A percentile compares a stretch with the other conserved stretches of the same genome.
These are phyloP conservation scores for Diaporthe vaccinii DNA, from an alignment of 2,329 filamentous ascomycete genomes.

Conservation along the genomic window DNA sequence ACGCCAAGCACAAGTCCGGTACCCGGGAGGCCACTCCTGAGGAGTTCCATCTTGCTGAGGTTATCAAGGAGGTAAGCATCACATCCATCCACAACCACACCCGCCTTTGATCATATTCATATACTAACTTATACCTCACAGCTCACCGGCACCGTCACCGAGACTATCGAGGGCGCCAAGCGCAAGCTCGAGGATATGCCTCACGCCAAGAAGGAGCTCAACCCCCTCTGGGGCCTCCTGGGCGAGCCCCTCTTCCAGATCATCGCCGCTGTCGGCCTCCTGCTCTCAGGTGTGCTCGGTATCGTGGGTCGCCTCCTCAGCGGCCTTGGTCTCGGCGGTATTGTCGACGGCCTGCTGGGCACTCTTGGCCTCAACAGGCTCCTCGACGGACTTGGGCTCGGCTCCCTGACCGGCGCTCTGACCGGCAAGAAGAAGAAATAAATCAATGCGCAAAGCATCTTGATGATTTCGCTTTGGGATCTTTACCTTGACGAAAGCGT, in stretches of 20 bases:
- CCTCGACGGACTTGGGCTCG: slow-evolving; percentile 79
- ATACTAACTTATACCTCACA: slow-evolving; percentile 47
- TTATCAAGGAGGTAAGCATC: slow-evolving; percentile 77
- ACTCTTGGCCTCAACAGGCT: slow-evolving; percentile 83
- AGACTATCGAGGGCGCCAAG: slow-evolving; percentile 89
- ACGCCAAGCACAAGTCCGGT: slow-evolving; percentile 85
- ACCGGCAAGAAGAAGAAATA: slow-evolving; percentile 59
- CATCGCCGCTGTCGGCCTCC: slow-evolving; percentile 85
- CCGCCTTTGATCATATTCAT: background rate
- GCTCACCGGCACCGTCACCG: slow-evolving; percentile 83
- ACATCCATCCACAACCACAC: background rate
- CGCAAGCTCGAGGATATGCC: slow-evolving; percentile 94
- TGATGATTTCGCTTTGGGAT: background rate
- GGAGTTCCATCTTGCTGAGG: slow-evolving; percentile 86
- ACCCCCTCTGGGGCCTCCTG: slow-evolving; percentile 87
- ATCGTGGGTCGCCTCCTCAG: slow-evolving; percentile 85
- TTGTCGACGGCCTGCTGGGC: slow-evolving; percentile 84
- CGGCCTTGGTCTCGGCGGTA: slow-evolving; percentile 83
- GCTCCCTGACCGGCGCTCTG: slow-evolving; percentile 57
- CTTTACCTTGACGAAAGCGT: background rate
- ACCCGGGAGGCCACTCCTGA: slow-evolving; percentile 84
- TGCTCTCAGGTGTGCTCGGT: slow-evolving; percentile 86
- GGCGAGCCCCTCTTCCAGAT: slow-evolving; percentile 94
- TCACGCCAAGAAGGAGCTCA: slow-evolving; percentile 93
- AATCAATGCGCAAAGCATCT: slow-evolving; percentile 2